These are phyloP conservation scores for Chlorella sp. DNA, from an alignment of 139 green algal species.

Conservation along the genomic window DNA sequence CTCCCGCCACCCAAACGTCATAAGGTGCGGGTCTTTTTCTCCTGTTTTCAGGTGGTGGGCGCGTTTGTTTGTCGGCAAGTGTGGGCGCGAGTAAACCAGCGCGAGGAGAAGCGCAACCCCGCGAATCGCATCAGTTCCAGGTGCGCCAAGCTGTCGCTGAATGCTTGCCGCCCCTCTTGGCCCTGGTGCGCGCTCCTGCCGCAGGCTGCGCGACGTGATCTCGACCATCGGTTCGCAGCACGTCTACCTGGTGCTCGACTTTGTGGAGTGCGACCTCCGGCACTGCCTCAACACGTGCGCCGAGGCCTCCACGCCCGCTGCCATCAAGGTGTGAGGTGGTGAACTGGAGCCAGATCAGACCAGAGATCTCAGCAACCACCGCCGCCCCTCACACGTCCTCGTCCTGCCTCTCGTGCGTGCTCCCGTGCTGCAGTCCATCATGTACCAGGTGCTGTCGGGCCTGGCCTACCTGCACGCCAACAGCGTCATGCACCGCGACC, in stretches of 20 bases:
- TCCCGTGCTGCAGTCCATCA: conserved; percentile 39
- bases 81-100: no score
- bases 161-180: no score
- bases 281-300: conserved; percentile 32
- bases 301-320: background rate
- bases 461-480: conserved; percentile 67
- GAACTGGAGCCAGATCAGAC: no score
- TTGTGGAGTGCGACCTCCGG: conserved; percentile 49
- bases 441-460: conserved; percentile 74
- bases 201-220: conserved; percentile 61
- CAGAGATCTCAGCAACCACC: no score
- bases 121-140: no score
- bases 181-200: background rate
- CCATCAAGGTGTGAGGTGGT: conserved; percentile 40
- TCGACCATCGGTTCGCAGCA: conserved; percentile 31
- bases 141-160: no score
- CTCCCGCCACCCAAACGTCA: conserved; percentile 36
- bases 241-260: conserved; percentile 61
- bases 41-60: no score
- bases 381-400: no score
- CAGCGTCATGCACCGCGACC: conserved; percentile 79
- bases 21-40: no score
- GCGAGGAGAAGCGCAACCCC: no score
- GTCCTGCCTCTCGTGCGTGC: no score
- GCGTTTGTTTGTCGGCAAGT: no score